Conservation (phyloP, 1,284 basidiomycete species). For the Gomphus sp. region DNA sequence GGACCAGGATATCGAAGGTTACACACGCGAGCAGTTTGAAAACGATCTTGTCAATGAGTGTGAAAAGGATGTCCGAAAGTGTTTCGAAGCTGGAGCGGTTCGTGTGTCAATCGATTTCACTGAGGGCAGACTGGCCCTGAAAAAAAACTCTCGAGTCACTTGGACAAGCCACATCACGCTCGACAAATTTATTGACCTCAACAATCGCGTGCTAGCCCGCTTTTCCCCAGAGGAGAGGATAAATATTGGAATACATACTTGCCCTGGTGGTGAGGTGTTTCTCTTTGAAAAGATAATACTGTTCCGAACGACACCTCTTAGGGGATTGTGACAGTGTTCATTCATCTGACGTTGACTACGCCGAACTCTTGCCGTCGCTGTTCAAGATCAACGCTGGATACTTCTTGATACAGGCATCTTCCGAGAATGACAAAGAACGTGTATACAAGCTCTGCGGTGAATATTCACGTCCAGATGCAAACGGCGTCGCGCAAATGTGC, state of each 20-base stretch:
- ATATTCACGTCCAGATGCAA: conserved; percentile 17
- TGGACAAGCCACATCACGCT: conserved; percentile 16
- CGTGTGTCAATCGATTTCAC: conserved; percentile 18
- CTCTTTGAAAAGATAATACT: neutral
- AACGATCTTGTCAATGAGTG: conserved; percentile 15
- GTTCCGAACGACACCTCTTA: neutral
- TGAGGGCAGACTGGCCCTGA: conserved; percentile 15
- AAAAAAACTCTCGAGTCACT: conserved; percentile 15
- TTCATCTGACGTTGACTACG: conserved; percentile 13
- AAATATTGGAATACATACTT: conserved; percentile 18
- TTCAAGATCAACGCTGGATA: conserved; percentile 17
- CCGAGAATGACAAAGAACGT: conserved; percentile 14
- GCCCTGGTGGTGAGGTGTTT: conserved; percentile 12
- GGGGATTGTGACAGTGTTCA: conserved; percentile 16
- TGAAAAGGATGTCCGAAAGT: conserved; percentile 16
- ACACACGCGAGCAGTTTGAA: conserved; percentile 15
- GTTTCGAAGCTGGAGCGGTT: conserved; percentile 16
- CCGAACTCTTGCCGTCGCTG: conserved; percentile 13
- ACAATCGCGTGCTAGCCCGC: conserved; percentile 16
- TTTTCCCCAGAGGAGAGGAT: conserved; percentile 16
- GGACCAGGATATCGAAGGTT: conserved; percentile 14
- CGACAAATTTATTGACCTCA: conserved; percentile 16
- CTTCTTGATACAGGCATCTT: conserved; percentile 16
- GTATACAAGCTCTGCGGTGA: conserved; percentile 17
- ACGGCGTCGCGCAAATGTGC: conserved; percentile 15